These are phyloP conservation scores for Drechmeria coniospora DNA, from an alignment of 2,329 filamentous ascomycete genomes.

Conservation along the genomic window DNA sequence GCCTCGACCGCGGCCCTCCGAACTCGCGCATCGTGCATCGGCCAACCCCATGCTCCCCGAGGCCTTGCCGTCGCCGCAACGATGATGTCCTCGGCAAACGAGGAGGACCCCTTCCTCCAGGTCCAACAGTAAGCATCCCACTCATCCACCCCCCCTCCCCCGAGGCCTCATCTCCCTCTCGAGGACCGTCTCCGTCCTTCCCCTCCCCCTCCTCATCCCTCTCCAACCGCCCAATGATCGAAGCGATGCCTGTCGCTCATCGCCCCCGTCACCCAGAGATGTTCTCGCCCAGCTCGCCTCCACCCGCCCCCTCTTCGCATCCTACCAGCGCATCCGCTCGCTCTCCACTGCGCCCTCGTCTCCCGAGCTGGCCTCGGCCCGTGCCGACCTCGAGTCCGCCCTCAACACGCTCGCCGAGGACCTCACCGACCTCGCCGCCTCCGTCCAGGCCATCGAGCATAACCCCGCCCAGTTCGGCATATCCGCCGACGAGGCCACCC, in stretches of 20 bases:
- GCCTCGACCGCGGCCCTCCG: not conserved
- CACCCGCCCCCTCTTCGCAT: conserved; percentile 77
- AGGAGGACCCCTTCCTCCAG: conserved; percentile 57
- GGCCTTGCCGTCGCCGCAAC: conserved; percentile 10
- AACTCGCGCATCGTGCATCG: not conserved
- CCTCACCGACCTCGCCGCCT: conserved; percentile 73
- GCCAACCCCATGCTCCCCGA: conserved; percentile 9
- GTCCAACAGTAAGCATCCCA: conserved; percentile 44
- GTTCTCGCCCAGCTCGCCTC: conserved; percentile 69
- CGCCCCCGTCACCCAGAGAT: conserved; percentile 54
- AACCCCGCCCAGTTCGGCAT: conserved; percentile 81
- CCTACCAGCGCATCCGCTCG: conserved; percentile 89
- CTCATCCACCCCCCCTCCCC: conserved; percentile 1
- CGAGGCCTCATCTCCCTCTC: conserved; percentile 1
- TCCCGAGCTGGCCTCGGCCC: conserved; percentile 72
- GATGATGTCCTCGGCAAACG: conserved; percentile 54
- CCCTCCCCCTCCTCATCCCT: too few species aligned
- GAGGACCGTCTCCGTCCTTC: not conserved
- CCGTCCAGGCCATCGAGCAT: conserved; percentile 73
- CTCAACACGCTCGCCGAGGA: conserved; percentile 64
- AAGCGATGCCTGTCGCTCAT: conserved; percentile 3
- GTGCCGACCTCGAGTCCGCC: conserved; percentile 49
- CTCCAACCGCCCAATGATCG: too few species aligned
- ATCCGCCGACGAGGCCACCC: conserved; percentile 63
- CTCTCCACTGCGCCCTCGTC: conserved; percentile 56